Evolutionary conservation across 768 basidiomycete species (phyloP), one percentile per base, ranked within the genome.

Genomic region (Suillus occidentalis): DNA sequence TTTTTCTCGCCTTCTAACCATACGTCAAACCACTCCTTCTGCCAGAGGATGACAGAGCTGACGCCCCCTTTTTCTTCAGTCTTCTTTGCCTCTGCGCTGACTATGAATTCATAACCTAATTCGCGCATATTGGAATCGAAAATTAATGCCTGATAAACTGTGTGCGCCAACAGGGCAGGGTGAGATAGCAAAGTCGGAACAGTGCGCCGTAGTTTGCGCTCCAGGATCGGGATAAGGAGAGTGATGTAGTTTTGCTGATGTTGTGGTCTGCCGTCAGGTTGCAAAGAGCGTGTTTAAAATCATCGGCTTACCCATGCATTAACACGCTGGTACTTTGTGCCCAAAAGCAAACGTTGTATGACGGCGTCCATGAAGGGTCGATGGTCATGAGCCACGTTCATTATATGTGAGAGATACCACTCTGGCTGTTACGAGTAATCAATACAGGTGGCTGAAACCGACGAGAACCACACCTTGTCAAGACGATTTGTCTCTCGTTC

Each of bases 371-470:
- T 87, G 75, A 98, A 96, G 2, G 82, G 76, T 31, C 86, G 83
- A 66, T 98, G 95, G 63, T 97, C 92, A 69, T 95, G 93, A 14
- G 87, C 84, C 64, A 91, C 85, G 72, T 99, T 96, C 57, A 93
- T 82, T 28, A 99, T 81, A 74, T 98, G 93, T 3, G 94, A 90
- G 73, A 99, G 92, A 71, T 94, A 98, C 94, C 96, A 99, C 75
- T 99, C 97, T 1, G 97, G 97, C 94, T 97, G 71, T 28, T 52
- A 28, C 62, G 40, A 34, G n/a, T 1, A 43, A 61, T 55, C 16
- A 40, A 43, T 28, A 39, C 34, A 39, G n/a, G 14, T 31, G 13
- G 45, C n/a, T 13, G 61, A 45, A 61, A 37, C 53, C 61, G 22
- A 52, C 6, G 61, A 18, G 16, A 25, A 50, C 63, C 61, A 2